phyloP scores from a whole-genome alignment of 2,329 filamentous ascomycete genomes.

The Claviceps sorghi region DNA sequence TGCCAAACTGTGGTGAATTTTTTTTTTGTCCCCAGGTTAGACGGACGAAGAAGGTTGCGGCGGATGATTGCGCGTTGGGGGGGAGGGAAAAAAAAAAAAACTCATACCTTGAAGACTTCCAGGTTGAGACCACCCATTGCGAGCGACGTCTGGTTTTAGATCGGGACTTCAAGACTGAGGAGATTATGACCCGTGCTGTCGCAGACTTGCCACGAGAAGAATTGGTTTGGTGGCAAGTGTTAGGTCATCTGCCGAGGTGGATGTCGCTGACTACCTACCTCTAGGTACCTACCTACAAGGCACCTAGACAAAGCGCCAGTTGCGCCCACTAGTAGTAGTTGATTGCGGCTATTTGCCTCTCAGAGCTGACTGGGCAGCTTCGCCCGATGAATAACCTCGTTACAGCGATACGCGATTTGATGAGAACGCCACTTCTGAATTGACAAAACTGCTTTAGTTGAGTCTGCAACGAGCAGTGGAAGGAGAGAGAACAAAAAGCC shows the following conservation, averaged over 20 bases:
- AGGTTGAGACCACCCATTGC: conserved; percentile 72
- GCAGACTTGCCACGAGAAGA: not conserved
- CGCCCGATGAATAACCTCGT: conserved; percentile 8
- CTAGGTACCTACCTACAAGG: no score
- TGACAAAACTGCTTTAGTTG: not conserved
- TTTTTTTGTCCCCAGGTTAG: not conserved
- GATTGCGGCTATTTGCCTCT: not conserved
- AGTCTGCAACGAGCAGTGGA: not conserved
- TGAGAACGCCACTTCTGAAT: not conserved
- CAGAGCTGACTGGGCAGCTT: not conserved
- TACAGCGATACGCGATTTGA: conserved; percentile 7
- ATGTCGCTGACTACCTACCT: not conserved
- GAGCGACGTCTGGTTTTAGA: conserved; percentile 8
- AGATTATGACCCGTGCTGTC: not conserved
- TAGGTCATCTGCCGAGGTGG: not conserved
- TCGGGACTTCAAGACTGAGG: not conserved
- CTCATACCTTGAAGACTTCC: conserved; percentile 75
- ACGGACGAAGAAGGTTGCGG: not conserved
- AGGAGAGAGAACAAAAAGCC: not conserved
- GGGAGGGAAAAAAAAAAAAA: not conserved
- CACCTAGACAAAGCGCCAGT: not conserved
- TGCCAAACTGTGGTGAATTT: conserved; percentile 59
- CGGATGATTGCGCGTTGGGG: no score
- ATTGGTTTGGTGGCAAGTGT: not conserved
- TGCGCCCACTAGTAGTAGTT: not conserved